Base-by-base conservation (phyloP, 768 basidiomycete genomes). In the Suillus brevipes region DNA sequence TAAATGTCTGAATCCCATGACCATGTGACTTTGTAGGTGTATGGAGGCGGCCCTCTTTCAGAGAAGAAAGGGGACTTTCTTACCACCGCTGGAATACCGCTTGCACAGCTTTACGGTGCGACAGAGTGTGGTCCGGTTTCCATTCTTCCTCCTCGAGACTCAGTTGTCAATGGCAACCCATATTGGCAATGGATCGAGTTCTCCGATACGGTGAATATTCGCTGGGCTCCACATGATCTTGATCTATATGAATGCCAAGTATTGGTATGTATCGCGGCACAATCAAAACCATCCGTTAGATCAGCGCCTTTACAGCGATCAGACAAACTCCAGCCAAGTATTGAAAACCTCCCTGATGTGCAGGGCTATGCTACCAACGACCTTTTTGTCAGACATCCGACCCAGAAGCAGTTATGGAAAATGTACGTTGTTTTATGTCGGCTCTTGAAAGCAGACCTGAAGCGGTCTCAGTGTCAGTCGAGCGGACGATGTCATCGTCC, bases 311-410 rank as follows among this genome's bases (percentile, higher is more conserved):
- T 14, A 49, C 61, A 62, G 47, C 47, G 49, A 37, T 52, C 61
- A 13, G 31, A 38, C 13, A 62, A 23, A 52, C 31, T 52, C 13
- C 61, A 55, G 6, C 47, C 52, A 12, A 37, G 53, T 69, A 10
- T 62, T 75, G 70, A 74, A 23, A 79, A 79, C 61, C 28, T 79
- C 9, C 60, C 65, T 2, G 77, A 82, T 52, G 72, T 70, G 0
- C 67, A 64, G 49, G 81, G 81, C 14, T 82, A 81, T 63, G 79
- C 78, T 2, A 82, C 78, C 2, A 77, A 76, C 2, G 83, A 83
- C 71, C 66, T 84, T 6, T 80, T 79, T 65, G 64, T 76, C 23
- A 74, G 68, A 28, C 83, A 84, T 67, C 82, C 83, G 1, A 78
- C 78, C 2, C 77, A 76, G 31, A 45, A 67, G 72, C 1, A 67